These are phyloP conservation scores for Lepidium aucheri DNA, from an alignment of 345 rosid species.

Conservation along the genomic window DNA sequence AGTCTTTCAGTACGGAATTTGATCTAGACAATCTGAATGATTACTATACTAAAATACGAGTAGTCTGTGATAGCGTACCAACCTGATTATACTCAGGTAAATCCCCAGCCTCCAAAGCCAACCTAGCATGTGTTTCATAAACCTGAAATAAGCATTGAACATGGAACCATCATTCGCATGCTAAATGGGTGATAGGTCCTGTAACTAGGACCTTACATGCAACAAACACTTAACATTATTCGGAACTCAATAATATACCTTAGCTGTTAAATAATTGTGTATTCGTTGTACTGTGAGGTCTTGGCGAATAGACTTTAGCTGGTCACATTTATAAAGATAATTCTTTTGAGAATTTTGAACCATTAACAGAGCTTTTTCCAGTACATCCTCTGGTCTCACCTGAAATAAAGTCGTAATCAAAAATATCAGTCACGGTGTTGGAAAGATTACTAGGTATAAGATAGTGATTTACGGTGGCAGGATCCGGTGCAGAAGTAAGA, in stretches of 20 bases:
- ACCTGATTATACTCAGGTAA: conserved; percentile 98
- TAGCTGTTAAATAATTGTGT: conserved; percentile 72
- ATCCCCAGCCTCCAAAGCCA: conserved; percentile 90
- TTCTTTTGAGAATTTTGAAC: conserved; percentile 82
- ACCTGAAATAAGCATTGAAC: conserved; percentile 47
- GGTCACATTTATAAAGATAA: conserved; percentile 94
- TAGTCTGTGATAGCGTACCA: conserved; percentile 17
- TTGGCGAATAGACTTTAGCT: conserved; percentile 96
- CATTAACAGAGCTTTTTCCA: conserved; percentile 83
- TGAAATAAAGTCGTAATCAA: conserved; percentile 22
- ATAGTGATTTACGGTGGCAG: conserved; percentile 62
- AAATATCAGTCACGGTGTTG: conserved; percentile 6
- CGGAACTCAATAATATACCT: conserved; percentile 39
- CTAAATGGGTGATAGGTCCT: neutral
- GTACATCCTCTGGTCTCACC: conserved; percentile 98
- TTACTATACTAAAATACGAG: conserved; percentile 1
- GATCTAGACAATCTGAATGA: neutral
- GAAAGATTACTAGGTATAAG: conserved; percentile 6
- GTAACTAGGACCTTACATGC: conserved; percentile 10
- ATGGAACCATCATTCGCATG: conserved; percentile 10
- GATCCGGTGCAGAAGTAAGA: conserved; percentile 98
- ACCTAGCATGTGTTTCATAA: conserved; percentile 97
- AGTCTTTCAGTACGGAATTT: neutral
- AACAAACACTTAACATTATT: neutral
- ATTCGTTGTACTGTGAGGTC: conserved; percentile 95